Conservation (phyloP, 371 early-diverging fungal species). For the Mucor piriformis region DNA sequence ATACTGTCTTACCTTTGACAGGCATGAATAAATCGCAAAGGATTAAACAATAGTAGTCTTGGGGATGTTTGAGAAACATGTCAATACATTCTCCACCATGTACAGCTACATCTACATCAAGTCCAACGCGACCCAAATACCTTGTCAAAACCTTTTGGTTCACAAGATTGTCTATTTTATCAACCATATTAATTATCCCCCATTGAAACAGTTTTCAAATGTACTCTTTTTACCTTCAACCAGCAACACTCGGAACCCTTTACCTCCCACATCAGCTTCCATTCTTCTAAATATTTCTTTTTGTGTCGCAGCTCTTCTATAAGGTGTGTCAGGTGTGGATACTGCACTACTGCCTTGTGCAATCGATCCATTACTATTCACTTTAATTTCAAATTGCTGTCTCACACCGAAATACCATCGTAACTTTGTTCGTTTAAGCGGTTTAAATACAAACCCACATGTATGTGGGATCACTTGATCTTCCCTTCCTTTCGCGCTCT, state of each 20-base stretch:
- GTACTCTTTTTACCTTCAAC: conserved; percentile 49
- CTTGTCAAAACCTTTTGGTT: conserved; percentile 64
- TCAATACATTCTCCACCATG: conserved; percentile 63
- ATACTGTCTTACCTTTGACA: conserved; percentile 52
- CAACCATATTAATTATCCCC: background rate
- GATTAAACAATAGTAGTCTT: conserved; percentile 52
- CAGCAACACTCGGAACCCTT: conserved; percentile 52
- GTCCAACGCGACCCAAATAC: conserved; percentile 54
- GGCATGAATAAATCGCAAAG: conserved; percentile 71
- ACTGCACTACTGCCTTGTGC: background rate
- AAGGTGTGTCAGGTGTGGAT: conserved; percentile 46
- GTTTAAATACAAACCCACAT: conserved; percentile 66
- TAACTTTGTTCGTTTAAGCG: conserved; percentile 57
- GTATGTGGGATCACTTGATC: conserved; percentile 38
- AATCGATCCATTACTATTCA: background rate
- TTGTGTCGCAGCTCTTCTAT: conserved; percentile 53
- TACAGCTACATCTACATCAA: conserved; percentile 54
- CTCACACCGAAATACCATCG: conserved; percentile 57
- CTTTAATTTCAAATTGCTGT: conserved; percentile 20
- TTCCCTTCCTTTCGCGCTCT: conserved; percentile 42
- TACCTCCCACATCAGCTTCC: conserved; percentile 55
- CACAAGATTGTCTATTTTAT: conserved; percentile 54
- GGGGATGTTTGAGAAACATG: conserved; percentile 46
- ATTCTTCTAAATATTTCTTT: conserved; percentile 60
- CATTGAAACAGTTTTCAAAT: background rate